A percentile compares a stretch with the other conserved stretches of the same genome.
Conservation (phyloP, 1,284 basidiomycete genomes). For the Rhodotorula sp. region DNA sequence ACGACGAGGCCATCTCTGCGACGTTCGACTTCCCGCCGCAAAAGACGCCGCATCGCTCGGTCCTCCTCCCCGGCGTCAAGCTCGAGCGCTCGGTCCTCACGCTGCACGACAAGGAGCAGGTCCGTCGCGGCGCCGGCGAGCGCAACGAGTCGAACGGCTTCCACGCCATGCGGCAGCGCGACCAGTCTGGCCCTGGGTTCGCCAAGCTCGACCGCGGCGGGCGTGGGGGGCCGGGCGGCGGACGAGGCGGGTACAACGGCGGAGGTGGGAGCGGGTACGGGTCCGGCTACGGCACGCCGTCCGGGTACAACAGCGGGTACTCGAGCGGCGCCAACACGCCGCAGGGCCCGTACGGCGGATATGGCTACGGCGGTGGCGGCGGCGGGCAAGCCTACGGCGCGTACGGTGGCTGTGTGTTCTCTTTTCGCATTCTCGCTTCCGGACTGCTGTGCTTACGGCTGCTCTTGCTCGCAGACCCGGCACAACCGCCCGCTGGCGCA, state of each 20-base stretch:
- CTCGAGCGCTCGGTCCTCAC: slow-evolving; percentile 66
- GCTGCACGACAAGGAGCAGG: slow-evolving; percentile 70
- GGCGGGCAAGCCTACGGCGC: slow-evolving; percentile 14
- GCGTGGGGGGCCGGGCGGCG: slow-evolving; percentile 6
- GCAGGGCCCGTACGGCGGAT: slow-evolving; percentile 30
- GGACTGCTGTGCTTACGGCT: neutral
- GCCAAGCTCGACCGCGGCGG: slow-evolving; percentile 29
- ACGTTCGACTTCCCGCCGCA: slow-evolving; percentile 89
- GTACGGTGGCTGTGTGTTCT: slow-evolving; percentile 28
- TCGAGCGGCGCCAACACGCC: slow-evolving; percentile 1
- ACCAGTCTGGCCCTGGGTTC: slow-evolving; percentile 36
- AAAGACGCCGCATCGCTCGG: slow-evolving; percentile 77
- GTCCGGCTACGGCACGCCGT: slow-evolving; percentile 7
- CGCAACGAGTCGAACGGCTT: slow-evolving; percentile 29
- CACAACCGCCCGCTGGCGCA: neutral
- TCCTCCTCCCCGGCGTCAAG: slow-evolving; percentile 74
- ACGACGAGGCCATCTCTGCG: slow-evolving; percentile 83
- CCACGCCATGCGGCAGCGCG: slow-evolving; percentile 30
- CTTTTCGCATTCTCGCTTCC: neutral
- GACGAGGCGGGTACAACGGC: slow-evolving; percentile 3
- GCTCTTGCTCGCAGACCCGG: neutral
- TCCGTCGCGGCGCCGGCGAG: slow-evolving; percentile 53
- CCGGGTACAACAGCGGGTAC: neutral
- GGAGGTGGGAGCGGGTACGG: slow-evolving; percentile 13
- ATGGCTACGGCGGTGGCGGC: slow-evolving; percentile 23